phyloP scores from a whole-genome alignment of 2,329 filamentous ascomycete genomes.

The Monosporascus sp. region DNA sequence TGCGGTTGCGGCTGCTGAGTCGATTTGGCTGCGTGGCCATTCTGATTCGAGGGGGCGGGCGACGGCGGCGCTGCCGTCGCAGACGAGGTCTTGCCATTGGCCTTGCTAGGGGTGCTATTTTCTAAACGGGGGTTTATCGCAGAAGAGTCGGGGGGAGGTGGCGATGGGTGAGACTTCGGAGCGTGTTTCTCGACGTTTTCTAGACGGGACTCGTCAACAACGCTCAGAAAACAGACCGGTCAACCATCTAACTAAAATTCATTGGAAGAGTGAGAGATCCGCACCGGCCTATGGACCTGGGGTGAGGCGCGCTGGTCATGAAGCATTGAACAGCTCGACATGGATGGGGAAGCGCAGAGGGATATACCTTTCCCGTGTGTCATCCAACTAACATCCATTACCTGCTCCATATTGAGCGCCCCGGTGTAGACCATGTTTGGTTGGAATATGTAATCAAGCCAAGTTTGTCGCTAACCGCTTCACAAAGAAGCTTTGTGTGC shows the following conservation, averaged over 20 bases:
- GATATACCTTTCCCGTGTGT: slow-evolving; percentile 72
- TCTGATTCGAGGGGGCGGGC: slow-evolving; percentile 8
- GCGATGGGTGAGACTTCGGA: slow-evolving; percentile 16
- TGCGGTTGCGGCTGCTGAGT: slow-evolving; percentile 26
- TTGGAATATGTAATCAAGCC: no score
- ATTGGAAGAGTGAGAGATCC: no score
- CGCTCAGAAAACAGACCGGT: no score
- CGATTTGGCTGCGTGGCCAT: slow-evolving; percentile 16
- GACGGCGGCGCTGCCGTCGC: slow-evolving; percentile 11
- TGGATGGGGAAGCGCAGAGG: neutral
- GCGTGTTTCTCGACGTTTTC: slow-evolving; percentile 19
- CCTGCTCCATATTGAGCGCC: slow-evolving; percentile 62
- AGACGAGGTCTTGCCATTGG: slow-evolving; percentile 18
- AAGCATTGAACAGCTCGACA: neutral
- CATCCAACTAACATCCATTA: slow-evolving; percentile 88
- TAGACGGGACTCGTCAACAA: slow-evolving; percentile 1
- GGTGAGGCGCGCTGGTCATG: no score
- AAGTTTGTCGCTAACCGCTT: no score
- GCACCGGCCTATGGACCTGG: no score
- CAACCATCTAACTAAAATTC: no score
- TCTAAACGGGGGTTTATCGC: slow-evolving; percentile 13
- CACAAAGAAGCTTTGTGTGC: neutral
- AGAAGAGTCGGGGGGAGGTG: slow-evolving; percentile 14
- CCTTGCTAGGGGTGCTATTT: slow-evolving; percentile 14
- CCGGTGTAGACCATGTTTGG: neutral